Evolutionary conservation across 108 stramenopile genomes (phyloP).

Genomic region (Cylindrotheca fusiformis): DNA sequence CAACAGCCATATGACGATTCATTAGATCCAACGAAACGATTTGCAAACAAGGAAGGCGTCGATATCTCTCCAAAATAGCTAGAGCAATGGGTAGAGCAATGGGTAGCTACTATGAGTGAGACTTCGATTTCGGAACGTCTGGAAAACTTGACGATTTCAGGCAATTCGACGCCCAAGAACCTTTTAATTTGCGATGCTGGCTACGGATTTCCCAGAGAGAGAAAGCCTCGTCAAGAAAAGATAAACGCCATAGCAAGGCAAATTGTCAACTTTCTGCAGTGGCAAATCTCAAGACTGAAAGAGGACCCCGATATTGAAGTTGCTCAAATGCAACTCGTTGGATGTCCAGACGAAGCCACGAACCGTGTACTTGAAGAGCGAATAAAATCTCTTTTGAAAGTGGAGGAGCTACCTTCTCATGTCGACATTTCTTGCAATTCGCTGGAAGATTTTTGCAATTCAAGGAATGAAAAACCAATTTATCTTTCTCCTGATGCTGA

Average conservation of each 20-base stretch:
- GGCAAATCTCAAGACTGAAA: slow-evolving; percentile 36
- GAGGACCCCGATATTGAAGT: neutral
- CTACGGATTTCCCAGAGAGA: slow-evolving; percentile 79
- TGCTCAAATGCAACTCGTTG: slow-evolving; percentile 25
- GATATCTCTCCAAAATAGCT: too few relatives aligned
- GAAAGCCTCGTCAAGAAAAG: slow-evolving; percentile 65
- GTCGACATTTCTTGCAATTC: slow-evolving; percentile 30
- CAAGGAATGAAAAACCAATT: slow-evolving; percentile 14
- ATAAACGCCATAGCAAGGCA: slow-evolving; percentile 68
- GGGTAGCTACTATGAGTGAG: too few relatives aligned
- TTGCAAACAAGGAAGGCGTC: too few relatives aligned
- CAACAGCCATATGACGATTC: too few relatives aligned
- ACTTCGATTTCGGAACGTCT: neutral
- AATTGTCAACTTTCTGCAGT: slow-evolving; percentile 64
- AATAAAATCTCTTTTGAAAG: slow-evolving; percentile 13
- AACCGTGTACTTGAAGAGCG: slow-evolving; percentile 39
- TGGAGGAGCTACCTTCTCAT: slow-evolving; percentile 10
- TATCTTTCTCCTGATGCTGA: slow-evolving; percentile 85
- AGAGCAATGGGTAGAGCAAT: too few relatives aligned
- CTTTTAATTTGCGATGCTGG: slow-evolving; percentile 70
- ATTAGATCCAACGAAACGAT: too few relatives aligned
- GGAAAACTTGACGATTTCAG: too few relatives aligned
- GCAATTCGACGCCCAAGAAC: neutral
- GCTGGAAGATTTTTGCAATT: slow-evolving; percentile 26
- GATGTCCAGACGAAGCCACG: slow-evolving; percentile 31